These are phyloP conservation scores for Colletotrichum liaoningense DNA, from an alignment of 2,329 filamentous ascomycete genomes.

Conservation along the genomic window DNA sequence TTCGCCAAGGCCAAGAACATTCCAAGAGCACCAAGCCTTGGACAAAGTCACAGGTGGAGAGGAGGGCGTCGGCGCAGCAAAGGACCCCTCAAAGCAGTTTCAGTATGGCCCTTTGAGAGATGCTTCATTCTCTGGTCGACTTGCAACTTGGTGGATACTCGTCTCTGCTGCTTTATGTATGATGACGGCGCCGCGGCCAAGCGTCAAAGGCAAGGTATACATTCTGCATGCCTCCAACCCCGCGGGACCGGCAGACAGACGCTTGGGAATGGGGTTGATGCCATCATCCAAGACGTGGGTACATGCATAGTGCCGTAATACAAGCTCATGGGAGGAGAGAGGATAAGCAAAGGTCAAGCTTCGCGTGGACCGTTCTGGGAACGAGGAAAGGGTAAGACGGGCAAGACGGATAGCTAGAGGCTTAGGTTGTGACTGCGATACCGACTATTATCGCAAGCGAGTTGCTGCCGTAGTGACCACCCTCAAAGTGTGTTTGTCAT, in stretches of 20 bases:
- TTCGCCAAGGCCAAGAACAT: conserved; percentile 28
- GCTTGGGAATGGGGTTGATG: conserved; percentile 2
- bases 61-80: conserved; percentile 24
- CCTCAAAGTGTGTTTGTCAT: background rate
- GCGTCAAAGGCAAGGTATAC: conserved; percentile 1
- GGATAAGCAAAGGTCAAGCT: conserved; percentile 6
- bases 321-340: conserved; percentile 21
- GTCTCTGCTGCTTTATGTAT: background rate
- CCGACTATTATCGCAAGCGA: conserved; percentile 28
- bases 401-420: conserved; percentile 20
- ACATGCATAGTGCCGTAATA: conserved; percentile 30
- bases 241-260: conserved; percentile 1
- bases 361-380: background rate
- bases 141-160: background rate
- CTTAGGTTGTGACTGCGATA: conserved; percentile 19
- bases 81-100: background rate
- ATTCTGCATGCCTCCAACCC: conserved; percentile 1
- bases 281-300: conserved; percentile 32
- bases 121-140: background rate
- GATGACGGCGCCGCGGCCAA: conserved; percentile 23
- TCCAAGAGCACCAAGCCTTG: conserved; percentile 13
- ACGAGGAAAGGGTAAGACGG: conserved; percentile 16
- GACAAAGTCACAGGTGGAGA: conserved; percentile 13
- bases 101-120: background rate
- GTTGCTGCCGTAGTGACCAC: background rate